phyloP scores from a whole-genome alignment of 768 basidiomycete species.

The Melanogaster broomeanus region DNA sequence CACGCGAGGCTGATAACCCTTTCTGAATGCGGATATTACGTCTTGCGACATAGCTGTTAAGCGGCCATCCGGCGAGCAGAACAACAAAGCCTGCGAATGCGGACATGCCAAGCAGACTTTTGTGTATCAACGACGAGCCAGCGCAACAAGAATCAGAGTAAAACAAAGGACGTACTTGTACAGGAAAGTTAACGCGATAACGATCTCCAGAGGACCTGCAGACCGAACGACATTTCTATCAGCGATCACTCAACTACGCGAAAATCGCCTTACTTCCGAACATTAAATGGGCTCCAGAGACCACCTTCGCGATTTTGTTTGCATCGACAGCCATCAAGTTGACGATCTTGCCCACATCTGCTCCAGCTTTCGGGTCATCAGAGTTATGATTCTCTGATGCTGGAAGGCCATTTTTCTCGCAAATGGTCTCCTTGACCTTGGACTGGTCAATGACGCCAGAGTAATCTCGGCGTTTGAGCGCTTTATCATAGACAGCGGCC shows the following conservation, averaged over 20 bases:
- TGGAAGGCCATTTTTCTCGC: neutral
- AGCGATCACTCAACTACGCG: neutral
- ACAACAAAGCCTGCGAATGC: constrained; percentile 42
- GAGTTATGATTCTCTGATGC: constrained; percentile 7
- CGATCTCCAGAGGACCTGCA: constrained; percentile 68
- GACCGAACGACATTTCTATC: neutral
- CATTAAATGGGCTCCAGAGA: constrained; percentile 56
- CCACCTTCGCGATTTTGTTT: constrained; percentile 51
- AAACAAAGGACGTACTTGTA: constrained; percentile 1
- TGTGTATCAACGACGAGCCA: neutral
- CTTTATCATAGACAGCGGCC: constrained; percentile 55
- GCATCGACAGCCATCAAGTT: constrained; percentile 80
- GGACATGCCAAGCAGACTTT: constrained; percentile 37
- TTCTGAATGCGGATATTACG: constrained; percentile 31
- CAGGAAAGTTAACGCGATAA: constrained; percentile 48
- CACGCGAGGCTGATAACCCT: constrained; percentile 28
- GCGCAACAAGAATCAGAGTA: neutral
- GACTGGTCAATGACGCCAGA: constrained; percentile 64
- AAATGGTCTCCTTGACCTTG: constrained; percentile 11
- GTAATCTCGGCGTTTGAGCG: constrained; percentile 65
- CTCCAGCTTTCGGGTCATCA: constrained; percentile 60
- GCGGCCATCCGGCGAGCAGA: constrained; percentile 34
- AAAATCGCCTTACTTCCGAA: constrained; percentile 48
- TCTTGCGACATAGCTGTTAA: constrained; percentile 38
- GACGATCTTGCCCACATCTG: constrained; percentile 82